Percentiles rank a stretch among this genome's conserved stretches.
phyloP scores from a whole-genome alignment of 2,329 filamentous ascomycete species.

The Pyrenochaeta sp. region DNA sequence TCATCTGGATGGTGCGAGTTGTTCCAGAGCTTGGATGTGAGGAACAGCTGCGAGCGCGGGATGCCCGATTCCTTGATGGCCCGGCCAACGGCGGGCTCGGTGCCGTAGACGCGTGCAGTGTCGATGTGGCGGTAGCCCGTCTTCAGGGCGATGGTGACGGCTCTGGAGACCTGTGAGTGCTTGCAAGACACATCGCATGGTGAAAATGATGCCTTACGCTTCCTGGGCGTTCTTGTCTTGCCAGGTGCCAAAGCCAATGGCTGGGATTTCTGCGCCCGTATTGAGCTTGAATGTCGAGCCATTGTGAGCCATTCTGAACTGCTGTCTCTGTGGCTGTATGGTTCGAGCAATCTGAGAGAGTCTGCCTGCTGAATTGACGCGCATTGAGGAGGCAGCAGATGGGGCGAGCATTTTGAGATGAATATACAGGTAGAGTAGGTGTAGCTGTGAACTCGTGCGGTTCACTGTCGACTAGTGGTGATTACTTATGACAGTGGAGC shows the following conservation, averaged over 20 bases:
- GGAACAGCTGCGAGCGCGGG: conserved; percentile 49
- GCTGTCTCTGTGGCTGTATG: conserved; percentile 16
- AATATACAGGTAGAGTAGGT: not conserved
- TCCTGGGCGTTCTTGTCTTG: conserved; percentile 42
- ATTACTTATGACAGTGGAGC: too few relatives aligned
- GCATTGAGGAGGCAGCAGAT: conserved; percentile 21
- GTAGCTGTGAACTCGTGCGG: too few relatives aligned
- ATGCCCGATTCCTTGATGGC: conserved; percentile 42
- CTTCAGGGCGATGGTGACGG: conserved; percentile 47
- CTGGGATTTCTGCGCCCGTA: conserved; percentile 77
- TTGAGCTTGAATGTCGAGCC: conserved; percentile 61
- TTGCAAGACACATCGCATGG: not conserved
- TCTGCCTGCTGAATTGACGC: conserved; percentile 15
- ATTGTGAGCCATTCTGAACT: conserved; percentile 42
- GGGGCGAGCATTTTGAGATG: conserved; percentile 22
- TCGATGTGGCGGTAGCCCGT: conserved; percentile 42
- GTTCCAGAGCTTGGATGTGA: conserved; percentile 87
- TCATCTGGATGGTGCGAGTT: conserved; percentile 75
- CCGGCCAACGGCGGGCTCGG: conserved; percentile 31
- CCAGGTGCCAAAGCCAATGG: conserved; percentile 65
- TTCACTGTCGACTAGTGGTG: too few relatives aligned
- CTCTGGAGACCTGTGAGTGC: conserved; percentile 22
- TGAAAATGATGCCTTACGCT: conserved; percentile 14
- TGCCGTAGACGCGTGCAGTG: conserved; percentile 37
- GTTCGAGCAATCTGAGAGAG: conserved; percentile 24